Percentiles rank a stretch among this genome's conserved stretches.
Evolutionary conservation across 192 early-diverging fungal genomes (phyloP).

Genomic region (Coemansia interrupta): DNA sequence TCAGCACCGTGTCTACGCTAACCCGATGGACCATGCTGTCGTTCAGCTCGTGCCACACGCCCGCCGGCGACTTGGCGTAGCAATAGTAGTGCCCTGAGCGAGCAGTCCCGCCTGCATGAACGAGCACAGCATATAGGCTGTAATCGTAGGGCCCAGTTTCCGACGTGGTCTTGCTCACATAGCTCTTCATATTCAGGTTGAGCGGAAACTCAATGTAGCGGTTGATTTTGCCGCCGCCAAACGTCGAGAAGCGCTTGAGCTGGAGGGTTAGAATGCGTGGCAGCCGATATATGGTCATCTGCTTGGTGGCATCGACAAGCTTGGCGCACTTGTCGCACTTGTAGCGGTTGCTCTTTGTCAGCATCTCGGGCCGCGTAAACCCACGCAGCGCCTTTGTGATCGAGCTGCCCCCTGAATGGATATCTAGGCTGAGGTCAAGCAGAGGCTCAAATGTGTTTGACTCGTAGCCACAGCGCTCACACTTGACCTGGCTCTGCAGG

Average conservation of each 20-base stretch:
- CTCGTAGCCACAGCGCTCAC: conserved; percentile 64
- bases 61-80: conserved; percentile 73
- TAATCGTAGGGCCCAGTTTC: conserved; percentile 59
- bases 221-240: conserved; percentile 66
- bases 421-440: conserved; percentile 76
- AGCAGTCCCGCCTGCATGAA: conserved; percentile 69
- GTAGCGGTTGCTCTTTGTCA: conserved; percentile 69
- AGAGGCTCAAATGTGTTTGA: conserved; percentile 76
- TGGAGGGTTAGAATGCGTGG: conserved; percentile 75
- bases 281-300: conserved; percentile 69
- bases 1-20: conserved; percentile 63
- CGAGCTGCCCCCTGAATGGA: conserved; percentile 57
- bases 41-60: conserved; percentile 78
- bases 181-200: conserved; percentile 58
- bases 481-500: conserved; percentile 73
- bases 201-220: conserved; percentile 62
- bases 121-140: conserved; percentile 71
- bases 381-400: conserved; percentile 65
- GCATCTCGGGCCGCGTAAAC: conserved; percentile 69
- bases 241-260: conserved; percentile 75
- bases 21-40: conserved; percentile 71
- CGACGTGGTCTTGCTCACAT: conserved; percentile 44
- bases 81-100: conserved; percentile 86
- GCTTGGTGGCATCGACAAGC: conserved; percentile 74
- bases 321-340: conserved; percentile 77